Percentiles rank a stretch among this genome's conserved stretches.
Evolutionary conservation across 768 basidiomycete genomes (phyloP).

Genomic region (Kwoniella mangroviensis): DNA sequence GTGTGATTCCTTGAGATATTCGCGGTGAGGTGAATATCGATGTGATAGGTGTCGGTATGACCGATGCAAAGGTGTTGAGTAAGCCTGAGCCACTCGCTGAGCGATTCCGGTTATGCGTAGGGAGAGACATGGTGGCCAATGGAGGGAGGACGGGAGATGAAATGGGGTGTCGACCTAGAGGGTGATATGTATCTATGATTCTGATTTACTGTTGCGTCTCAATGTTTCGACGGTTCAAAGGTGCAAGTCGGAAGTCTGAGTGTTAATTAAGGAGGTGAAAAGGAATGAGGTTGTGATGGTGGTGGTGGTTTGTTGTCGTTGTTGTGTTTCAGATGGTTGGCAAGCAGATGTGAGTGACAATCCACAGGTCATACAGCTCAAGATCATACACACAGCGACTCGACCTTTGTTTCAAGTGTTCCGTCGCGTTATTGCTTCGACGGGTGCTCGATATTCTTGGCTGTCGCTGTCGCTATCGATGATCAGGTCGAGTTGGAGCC

Average conservation of each 20-base stretch:
- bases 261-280: conserved; percentile 1
- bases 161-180: background rate
- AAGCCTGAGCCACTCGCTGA: conserved; percentile 20
- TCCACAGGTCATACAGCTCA: background rate
- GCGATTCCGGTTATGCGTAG: conserved; percentile 9
- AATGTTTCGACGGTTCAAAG: background rate
- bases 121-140: background rate
- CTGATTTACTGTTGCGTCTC: background rate
- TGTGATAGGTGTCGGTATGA: conserved; percentile 20
- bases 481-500: background rate
- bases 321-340: background rate
- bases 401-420: background rate
- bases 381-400: background rate
- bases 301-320: background rate
- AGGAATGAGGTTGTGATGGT: background rate
- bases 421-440: too few relatives aligned
- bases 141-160: background rate
- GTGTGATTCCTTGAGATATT: conserved; percentile 20
- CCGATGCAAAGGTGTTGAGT: conserved; percentile 15
- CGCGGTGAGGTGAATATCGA: conserved; percentile 27
- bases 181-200: background rate
- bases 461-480: background rate
- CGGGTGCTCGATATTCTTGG: background rate
- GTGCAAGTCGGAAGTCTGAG: background rate
- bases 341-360: too few relatives aligned